Evolutionary conservation across 192 early-diverging fungal genomes (phyloP), one percentile per base, ranked within the genome.

Genomic region (Gigaspora rosea): DNA sequence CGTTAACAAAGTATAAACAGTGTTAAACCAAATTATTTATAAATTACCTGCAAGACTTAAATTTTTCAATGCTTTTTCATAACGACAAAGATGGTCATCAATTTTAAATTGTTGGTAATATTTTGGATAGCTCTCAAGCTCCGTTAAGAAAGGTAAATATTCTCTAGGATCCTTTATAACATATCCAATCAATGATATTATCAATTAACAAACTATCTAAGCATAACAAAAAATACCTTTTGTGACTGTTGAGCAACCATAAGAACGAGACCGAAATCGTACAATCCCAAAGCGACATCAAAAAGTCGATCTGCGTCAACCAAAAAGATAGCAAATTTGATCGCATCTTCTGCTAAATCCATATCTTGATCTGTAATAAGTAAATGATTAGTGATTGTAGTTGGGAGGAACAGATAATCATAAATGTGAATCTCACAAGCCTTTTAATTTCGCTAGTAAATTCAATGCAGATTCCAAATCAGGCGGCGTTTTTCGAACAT

Each of bases 211-310:
- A 2, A 66, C 18, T 18, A n/a, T 46, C 4, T 7, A 46, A 16
- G 33, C 12, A 33, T 32, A 16, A 5, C 12, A 50, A 8, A 13
- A 13, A n/a, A 32, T 76, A 86, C 89, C 85, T 93, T 97, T 73
- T 99, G 96, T 32, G 94, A 94, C 82, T 94, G 93, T 80, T 98
- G 96, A n/a, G 96, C 97, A 48, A 98, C 95, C 91, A 96, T 92
- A 41, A 99, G 80, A 2, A 96, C 95, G 41, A 99, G 83, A 15
- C 89, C 84, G 79, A 99, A 94, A 75, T 99, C 94, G 78, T 99
- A 99, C 87, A 96, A 91, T 9, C 95, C 96, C 73, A 99, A 80
- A 1, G 96, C 96, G 2, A 97, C 92, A 73, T 97, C 87, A 76
- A 94, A 99, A 1, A 98, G 88, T 22, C 86, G 87, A 77, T 97